A percentile compares a stretch with the other conserved stretches of the same genome.
These are phyloP conservation scores for Neobulgaria alba DNA, from an alignment of 2,329 filamentous ascomycete genomes.

Conservation along the genomic window DNA sequence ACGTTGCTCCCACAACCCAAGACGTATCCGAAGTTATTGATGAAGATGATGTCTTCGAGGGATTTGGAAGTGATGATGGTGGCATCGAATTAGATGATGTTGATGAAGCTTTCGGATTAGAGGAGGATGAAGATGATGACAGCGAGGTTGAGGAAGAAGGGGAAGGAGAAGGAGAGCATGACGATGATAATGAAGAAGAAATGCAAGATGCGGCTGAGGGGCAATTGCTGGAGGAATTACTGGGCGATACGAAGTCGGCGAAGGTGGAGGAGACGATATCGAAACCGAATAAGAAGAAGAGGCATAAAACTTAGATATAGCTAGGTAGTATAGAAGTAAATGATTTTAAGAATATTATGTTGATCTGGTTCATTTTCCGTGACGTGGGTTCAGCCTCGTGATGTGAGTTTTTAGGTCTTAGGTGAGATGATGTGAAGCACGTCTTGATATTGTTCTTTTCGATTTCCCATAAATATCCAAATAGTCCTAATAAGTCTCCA, in stretches of 20 bases:
- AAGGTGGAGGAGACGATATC: slow-evolving; percentile 12
- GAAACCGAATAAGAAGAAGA: slow-evolving; percentile 26
- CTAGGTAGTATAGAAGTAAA: background rate
- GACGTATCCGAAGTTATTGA: slow-evolving; percentile 27
- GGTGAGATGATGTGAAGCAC: too few species aligned
- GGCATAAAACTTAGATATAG: slow-evolving; percentile 24
- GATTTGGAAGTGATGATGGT: slow-evolving; percentile 37
- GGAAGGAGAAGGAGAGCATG: slow-evolving; percentile 24
- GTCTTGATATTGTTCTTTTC: too few species aligned
- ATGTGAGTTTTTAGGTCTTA: too few species aligned
- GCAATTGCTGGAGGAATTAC: slow-evolving; percentile 25
- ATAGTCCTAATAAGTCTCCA: too few species aligned
- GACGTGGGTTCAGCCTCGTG: too few species aligned
- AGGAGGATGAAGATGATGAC: slow-evolving; percentile 29
- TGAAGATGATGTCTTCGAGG: slow-evolving; percentile 36
- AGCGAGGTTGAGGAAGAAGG: slow-evolving; percentile 37
- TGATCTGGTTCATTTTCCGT: too few species aligned
- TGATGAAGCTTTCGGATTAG: slow-evolving; percentile 27
- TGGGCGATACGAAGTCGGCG: slow-evolving; percentile 15
- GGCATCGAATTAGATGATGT: slow-evolving; percentile 24
- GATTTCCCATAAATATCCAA: too few species aligned
- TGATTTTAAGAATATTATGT: too few species aligned
- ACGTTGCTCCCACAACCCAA: slow-evolving; percentile 12
- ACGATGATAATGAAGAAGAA: slow-evolving; percentile 21
- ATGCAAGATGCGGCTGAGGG: slow-evolving; percentile 23